Base-by-base conservation (phyloP, 2,329 filamentous ascomycete species). In the Sporothrix brunneoviolacea region DNA sequence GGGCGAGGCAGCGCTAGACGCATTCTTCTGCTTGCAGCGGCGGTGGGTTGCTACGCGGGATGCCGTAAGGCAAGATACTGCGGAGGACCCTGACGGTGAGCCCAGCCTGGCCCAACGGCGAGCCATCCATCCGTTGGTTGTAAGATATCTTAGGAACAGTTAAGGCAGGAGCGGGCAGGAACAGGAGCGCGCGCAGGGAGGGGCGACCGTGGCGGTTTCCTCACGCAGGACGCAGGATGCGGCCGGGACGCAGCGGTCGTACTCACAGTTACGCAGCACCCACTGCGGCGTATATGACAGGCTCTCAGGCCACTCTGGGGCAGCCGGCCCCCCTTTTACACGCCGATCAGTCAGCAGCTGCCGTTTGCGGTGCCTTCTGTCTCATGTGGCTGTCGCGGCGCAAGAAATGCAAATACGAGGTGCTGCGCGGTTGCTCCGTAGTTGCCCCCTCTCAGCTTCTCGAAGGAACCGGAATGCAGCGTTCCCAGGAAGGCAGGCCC, bases 221-320 rank as follows among this genome's bases (percentile, higher is more conserved):
- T n/a, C n/a, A n/a, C n/a, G n/a, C n/a, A n/a, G n/a, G n/a, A n/a
- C n/a, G n/a, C n/a, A n/a, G n/a, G n/a, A n/a, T n/a, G n/a, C n/a
- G n/a, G n/a, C n/a, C n/a, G n/a, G n/a, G n/a, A 19, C 15, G 33
- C 43, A 46, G 22, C 32, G 33, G 43, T 37, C 33, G 43, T 37
- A n/a, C 43, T 46, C 33, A 46, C 22, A 46, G 43, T 37, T 46
- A 37, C 33, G 43, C 43, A 46, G 43, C 43, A 10, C 33, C 33
- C n/a, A n/a, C 15, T 44, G 27, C 28, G 41, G 41, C 28, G 41
- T 44, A 30, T 44, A 44, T 35, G 41, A 22, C 41, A 44, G 41
- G 19, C 28, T 19, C 18, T 22, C 41, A 32, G 22, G 4, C 39
- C n/a, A 21, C n/a, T 28, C 16, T 18, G 21, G 13, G 12, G n/a